Evolutionary conservation across 164 flowering plant species (phyloP).

Genomic region (Sextonia rubra): DNA sequence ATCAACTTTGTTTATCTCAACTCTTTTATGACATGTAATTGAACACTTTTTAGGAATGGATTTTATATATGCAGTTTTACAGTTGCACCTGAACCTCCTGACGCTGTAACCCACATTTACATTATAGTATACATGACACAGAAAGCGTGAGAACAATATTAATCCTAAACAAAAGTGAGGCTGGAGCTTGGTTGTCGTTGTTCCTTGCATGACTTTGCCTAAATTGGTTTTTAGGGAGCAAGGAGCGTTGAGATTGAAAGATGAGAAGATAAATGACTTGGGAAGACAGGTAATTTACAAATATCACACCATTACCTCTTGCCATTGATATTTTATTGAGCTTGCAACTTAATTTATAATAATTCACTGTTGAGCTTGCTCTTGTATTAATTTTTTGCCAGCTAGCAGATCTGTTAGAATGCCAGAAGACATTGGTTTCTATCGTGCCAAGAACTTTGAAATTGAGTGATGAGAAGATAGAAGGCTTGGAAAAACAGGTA

Average conservation of each 20-base stretch:
- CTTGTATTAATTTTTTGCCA: conserved; percentile 19
- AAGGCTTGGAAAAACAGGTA: conserved; percentile 70
- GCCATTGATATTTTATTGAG: neutral
- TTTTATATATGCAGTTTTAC: too few species aligned
- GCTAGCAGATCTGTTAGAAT: conserved; percentile 58
- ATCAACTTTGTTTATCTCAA: too few species aligned
- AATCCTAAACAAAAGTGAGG: too few species aligned
- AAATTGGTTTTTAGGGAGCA: conserved; percentile 45
- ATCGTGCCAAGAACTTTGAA: conserved; percentile 48
- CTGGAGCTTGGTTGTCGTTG: too few species aligned
- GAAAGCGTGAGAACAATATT: too few species aligned
- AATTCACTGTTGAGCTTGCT: neutral
- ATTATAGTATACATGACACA: too few species aligned
- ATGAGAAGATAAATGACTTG: conserved; percentile 50
- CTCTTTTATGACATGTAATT: too few species aligned
- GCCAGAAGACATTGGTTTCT: conserved; percentile 15
- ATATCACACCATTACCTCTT: neutral
- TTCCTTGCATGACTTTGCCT: neutral
- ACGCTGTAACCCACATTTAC: too few species aligned
- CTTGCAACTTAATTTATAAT: neutral
- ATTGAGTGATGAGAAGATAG: conserved; percentile 57
- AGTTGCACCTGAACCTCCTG: too few species aligned
- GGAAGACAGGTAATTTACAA: conserved; percentile 58
- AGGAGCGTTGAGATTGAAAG: conserved; percentile 40
- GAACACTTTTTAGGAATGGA: too few species aligned